Evolutionary conservation across 2,329 filamentous ascomycete genomes (phyloP).

Genomic region (Hymenoscyphus infarciens): DNA sequence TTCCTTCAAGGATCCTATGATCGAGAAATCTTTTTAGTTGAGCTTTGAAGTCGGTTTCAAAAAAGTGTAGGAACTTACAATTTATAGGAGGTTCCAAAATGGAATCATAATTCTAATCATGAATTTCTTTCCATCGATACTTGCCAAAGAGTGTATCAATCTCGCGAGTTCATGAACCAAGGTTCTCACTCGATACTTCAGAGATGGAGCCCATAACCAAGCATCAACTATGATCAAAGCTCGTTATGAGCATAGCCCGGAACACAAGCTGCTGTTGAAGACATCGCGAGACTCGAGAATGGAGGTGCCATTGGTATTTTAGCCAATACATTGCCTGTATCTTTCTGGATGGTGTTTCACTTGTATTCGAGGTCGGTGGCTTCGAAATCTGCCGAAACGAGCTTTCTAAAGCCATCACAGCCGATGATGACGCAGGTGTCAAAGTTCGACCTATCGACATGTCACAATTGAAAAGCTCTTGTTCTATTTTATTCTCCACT

Average conservation of each 20-base stretch:
- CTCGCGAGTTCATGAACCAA: slow-evolving; percentile 36
- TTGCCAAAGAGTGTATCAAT: slow-evolving; percentile 33
- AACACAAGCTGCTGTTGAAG: slow-evolving; percentile 35
- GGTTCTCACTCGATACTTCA: slow-evolving; percentile 41
- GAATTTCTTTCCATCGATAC: slow-evolving; percentile 9
- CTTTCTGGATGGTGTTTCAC: slow-evolving; percentile 42
- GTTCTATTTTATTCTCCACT: slow-evolving; percentile 40
- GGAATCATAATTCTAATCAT: slow-evolving; percentile 12
- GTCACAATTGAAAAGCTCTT: slow-evolving; percentile 23
- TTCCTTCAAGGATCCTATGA: slow-evolving; percentile 37
- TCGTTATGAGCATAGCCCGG: slow-evolving; percentile 36
- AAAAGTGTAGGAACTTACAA: not conserved
- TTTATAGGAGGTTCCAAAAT: slow-evolving; percentile 3
- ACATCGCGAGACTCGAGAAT: slow-evolving; percentile 42
- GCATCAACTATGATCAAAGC: slow-evolving; percentile 38
- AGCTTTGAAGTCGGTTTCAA: slow-evolving; percentile 12
- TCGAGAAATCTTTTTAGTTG: slow-evolving; percentile 40
- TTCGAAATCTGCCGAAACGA: slow-evolving; percentile 33
- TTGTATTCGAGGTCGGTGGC: slow-evolving; percentile 36
- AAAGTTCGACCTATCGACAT: slow-evolving; percentile 8
- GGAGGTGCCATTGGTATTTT: slow-evolving; percentile 41
- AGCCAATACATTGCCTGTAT: slow-evolving; percentile 39
- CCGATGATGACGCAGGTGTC: not conserved
- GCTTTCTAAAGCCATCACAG: not conserved
- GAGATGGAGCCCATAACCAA: slow-evolving; percentile 37